Percentiles rank a stretch among this genome's conserved stretches.
phyloP scores from a whole-genome alignment of 1,139 yeast species.

The Hansenula sp. region DNA sequence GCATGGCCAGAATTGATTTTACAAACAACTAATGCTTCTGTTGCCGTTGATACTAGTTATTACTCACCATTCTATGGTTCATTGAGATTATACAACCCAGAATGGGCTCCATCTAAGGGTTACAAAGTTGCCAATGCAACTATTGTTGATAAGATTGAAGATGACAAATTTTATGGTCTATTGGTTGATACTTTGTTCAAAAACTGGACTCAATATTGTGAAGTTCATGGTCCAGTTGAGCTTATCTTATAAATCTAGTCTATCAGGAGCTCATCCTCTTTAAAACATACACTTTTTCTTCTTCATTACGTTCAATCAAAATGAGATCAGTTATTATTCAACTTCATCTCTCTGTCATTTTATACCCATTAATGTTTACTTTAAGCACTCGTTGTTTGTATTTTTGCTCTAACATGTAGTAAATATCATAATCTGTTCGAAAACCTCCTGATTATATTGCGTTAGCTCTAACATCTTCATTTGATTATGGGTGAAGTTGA shows the following conservation, averaged over 20 bases:
- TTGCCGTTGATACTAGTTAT: conserved; percentile 34
- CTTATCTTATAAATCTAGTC: conserved; percentile 2
- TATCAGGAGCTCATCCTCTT: too few relatives aligned
- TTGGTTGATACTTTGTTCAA: conserved; percentile 28
- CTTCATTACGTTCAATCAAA: too few relatives aligned
- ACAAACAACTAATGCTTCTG: conserved; percentile 25
- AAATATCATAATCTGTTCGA: too few relatives aligned
- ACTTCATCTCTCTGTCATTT: too few relatives aligned
- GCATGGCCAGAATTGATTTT: conserved; percentile 30
- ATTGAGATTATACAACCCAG: conserved; percentile 31
- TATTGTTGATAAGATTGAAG: conserved; percentile 28
- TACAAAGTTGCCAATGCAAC: conserved; percentile 32
- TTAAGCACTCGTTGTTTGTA: too few relatives aligned
- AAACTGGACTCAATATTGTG: conserved; percentile 34
- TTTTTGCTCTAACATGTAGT: too few relatives aligned
- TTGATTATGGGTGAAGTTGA: too few relatives aligned
- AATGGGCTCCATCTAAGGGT: conserved; percentile 29
- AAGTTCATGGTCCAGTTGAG: conserved; percentile 10
- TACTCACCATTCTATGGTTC: conserved; percentile 37
- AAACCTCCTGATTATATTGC: too few relatives aligned
- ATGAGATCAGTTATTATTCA: too few relatives aligned
- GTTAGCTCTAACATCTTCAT: too few relatives aligned
- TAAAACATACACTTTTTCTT: too few relatives aligned
- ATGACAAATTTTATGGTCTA: conserved; percentile 26
- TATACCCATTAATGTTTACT: too few relatives aligned